Conservation (phyloP, 2,329 filamentous ascomycete species). For the Colletotrichum sp. region DNA sequence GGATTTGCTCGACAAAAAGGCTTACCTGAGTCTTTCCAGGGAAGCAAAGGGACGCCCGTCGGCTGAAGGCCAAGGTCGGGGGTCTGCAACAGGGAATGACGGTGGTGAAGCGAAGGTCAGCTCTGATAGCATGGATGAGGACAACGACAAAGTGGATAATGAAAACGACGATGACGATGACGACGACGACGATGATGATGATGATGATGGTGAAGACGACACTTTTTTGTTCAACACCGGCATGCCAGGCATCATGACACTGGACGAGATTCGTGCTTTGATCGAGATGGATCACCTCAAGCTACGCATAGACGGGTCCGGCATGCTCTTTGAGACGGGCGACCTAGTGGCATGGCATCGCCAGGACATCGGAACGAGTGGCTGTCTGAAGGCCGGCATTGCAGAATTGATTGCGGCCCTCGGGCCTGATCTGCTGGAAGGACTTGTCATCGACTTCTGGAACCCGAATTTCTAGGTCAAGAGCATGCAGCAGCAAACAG, state of each 20-base stretch:
- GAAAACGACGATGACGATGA: conserved; percentile 24
- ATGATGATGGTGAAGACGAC: conserved; percentile 20
- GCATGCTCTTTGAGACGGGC: conserved; percentile 45
- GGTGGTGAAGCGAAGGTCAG: not conserved
- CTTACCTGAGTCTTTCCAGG: conserved; percentile 58
- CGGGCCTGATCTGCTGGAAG: conserved; percentile 62
- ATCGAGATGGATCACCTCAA: conserved; percentile 64
- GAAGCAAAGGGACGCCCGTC: conserved; percentile 26
- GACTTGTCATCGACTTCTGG: conserved; percentile 64
- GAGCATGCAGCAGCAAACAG: not conserved
- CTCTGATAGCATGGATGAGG: conserved; percentile 12
- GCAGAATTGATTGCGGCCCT: conserved; percentile 72
- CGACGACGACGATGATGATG: not conserved
- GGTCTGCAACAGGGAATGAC: not conserved
- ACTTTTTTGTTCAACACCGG: conserved; percentile 60
- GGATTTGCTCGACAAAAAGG: conserved; percentile 54
- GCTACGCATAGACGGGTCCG: conserved; percentile 50
- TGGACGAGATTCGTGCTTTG: conserved; percentile 59
- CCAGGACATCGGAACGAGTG: conserved; percentile 45
- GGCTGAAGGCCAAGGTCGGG: conserved; percentile 25
- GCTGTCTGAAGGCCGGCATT: conserved; percentile 65
- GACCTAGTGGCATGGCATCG: conserved; percentile 66
- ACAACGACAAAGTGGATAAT: conserved; percentile 1
- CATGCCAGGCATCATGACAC: conserved; percentile 71
- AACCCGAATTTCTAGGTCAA: not conserved